phyloP scores from a whole-genome alignment of 257 asterid species.

The Ballota nigra region DNA sequence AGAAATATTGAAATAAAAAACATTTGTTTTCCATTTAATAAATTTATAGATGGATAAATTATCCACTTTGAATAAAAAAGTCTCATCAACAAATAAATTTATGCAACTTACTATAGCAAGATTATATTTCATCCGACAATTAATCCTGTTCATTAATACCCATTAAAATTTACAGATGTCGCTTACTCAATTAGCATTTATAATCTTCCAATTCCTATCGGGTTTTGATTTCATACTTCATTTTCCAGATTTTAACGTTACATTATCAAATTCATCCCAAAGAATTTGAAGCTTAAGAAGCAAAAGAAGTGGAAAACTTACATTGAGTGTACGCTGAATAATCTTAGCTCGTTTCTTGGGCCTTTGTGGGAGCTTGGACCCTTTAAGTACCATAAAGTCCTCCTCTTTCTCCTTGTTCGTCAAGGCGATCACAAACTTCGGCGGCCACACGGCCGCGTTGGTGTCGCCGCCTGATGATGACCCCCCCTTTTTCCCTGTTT shows the following conservation, averaged over 20 bases:
- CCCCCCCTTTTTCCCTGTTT: slow-evolving; percentile 52
- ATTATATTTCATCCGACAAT: neutral
- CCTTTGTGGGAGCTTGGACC: slow-evolving; percentile 91
- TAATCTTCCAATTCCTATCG: neutral
- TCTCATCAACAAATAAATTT: neutral
- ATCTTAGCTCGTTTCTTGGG: slow-evolving; percentile 88
- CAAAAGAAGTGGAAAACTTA: slow-evolving; percentile 50
- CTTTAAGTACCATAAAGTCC: slow-evolving; percentile 85
- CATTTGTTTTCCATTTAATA: no score
- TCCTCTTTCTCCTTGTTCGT: slow-evolving; percentile 96
- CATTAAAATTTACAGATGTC: slow-evolving; percentile 2
- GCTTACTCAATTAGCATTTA: neutral
- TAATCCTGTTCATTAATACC: slow-evolving; percentile 10
- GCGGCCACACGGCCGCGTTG: slow-evolving; percentile 70
- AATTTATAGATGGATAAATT: no score
- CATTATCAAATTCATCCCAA: neutral
- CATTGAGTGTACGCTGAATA: slow-evolving; percentile 88
- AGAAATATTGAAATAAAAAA: no score
- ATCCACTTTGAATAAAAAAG: no score
- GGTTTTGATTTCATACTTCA: neutral
- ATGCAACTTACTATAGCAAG: neutral
- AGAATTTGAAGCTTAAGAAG: neutral
- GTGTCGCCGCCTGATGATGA: slow-evolving; percentile 57
- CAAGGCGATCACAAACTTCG: slow-evolving; percentile 78
- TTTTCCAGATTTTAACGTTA: neutral